Evolutionary conservation across 257 asterid species (phyloP), one percentile per base, ranked within the genome.

Genomic region (Cruciata laevipes): DNA sequence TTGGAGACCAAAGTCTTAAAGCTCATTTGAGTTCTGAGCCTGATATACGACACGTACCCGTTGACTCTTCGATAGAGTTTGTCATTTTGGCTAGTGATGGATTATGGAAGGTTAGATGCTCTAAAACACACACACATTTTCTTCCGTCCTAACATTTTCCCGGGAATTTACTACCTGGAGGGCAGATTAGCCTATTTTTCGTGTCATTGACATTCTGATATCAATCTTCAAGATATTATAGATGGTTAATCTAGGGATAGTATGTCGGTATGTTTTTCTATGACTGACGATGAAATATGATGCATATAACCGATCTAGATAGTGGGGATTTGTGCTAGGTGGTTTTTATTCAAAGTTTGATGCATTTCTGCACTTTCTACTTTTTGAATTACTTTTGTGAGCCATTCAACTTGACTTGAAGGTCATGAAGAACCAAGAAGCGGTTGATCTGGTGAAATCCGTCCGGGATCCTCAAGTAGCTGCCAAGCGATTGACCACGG

Each of bases 41-140:
- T 14, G 95, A 89, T 73, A 79, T 89, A 32, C 49, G 81, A 60
- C 73, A 76, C 55, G 77, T 85, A 11, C 83, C 78, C 23, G 81
- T 89, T 42, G 85, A 85, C 69, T 71, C 83, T 1, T 75, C 62
- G 35, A 82, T 84, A 30, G 78, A 82, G 66, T 85, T 89, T 53
- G 87, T 71, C 20, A 87, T 89, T 69, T 77, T 89, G 83, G 96
- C 96, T 6, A 89, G 96, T 57, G 96, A 89, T 74, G 96, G 96
- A 70, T 74, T 89, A 76, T 89, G 96, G 96, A 89, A 89, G 95
- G 96, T 89, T 61, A 63, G 83, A 66, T 71, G 62, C 69, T 21
- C 6, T 31, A n/a, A 21, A 69, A 40, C 49, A 42, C 51, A 42
- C 51, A 42, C 51, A 42, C 51, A 13, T 18, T 12, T 0, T 70